phyloP scores from a whole-genome alignment of 805 yeast species.

The Saccharomycopsis oosterbeekiorum region DNA sequence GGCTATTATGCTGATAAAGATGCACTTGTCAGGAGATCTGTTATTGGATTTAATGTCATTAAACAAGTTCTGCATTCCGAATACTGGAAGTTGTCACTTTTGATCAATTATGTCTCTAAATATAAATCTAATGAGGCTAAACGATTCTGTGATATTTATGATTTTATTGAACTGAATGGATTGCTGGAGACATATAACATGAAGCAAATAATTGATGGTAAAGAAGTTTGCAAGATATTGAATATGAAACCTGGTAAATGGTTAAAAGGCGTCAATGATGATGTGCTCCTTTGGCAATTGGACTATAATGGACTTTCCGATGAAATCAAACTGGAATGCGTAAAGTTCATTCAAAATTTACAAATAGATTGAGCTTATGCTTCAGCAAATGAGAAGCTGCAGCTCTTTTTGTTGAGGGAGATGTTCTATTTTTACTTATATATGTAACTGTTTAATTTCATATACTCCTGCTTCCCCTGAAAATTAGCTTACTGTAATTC shows the following conservation, averaged over 20 bases:
- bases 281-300: slow-evolving; percentile 64
- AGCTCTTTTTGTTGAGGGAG: no score
- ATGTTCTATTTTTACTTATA: no score
- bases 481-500: no score
- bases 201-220: slow-evolving; percentile 72
- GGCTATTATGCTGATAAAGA: not conserved
- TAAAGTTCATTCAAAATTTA: not conserved
- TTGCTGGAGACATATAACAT: slow-evolving; percentile 37
- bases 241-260: slow-evolving; percentile 76
- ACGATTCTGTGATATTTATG: slow-evolving; percentile 17
- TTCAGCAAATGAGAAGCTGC: not conserved
- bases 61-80: slow-evolving; percentile 2
- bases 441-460: no score
- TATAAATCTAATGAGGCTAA: slow-evolving; percentile 16
- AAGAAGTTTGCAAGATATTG: slow-evolving; percentile 42
- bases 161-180: slow-evolving; percentile 25
- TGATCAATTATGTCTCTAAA: slow-evolving; percentile 13
- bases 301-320: slow-evolving; percentile 56
- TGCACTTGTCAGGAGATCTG: slow-evolving; percentile 3
- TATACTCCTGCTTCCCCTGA: no score
- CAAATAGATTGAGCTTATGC: not conserved
- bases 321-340: slow-evolving; percentile 22
- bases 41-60: slow-evolving; percentile 11
- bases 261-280: slow-evolving; percentile 51
- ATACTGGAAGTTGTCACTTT: slow-evolving; percentile 14